A percentile compares a stretch with the other conserved stretches of the same genome.
Evolutionary conservation across 2,329 filamentous ascomycete genomes (phyloP).

Genomic region (Monosporascus sp.): DNA sequence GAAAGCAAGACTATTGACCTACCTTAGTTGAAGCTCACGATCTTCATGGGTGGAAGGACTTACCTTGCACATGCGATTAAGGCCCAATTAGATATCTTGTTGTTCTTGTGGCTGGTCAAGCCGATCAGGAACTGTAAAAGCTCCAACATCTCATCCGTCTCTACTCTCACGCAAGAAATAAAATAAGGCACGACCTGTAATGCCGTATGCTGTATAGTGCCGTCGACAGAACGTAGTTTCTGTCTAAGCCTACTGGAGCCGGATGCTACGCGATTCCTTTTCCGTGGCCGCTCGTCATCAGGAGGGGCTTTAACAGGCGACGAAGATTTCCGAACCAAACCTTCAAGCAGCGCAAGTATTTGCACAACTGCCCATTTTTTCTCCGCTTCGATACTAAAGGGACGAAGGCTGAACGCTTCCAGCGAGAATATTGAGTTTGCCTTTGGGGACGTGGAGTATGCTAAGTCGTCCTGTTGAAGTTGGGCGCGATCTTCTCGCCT

Average conservation of each 20-base stretch:
- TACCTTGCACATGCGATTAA: slow-evolving; percentile 79
- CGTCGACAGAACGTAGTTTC: slow-evolving; percentile 41
- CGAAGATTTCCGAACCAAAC: slow-evolving; percentile 32
- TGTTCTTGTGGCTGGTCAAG: slow-evolving; percentile 66
- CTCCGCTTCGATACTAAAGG: slow-evolving; percentile 51
- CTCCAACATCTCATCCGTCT: slow-evolving; percentile 47
- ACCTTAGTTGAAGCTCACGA: slow-evolving; percentile 3
- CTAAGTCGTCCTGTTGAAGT: slow-evolving; percentile 73
- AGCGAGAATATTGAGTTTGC: slow-evolving; percentile 41
- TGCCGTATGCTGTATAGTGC: slow-evolving; percentile 43
- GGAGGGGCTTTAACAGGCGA: slow-evolving; percentile 13
- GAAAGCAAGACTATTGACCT: slow-evolving; percentile 38
- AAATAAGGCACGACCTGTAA: slow-evolving; percentile 57
- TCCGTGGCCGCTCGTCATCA: slow-evolving; percentile 44
- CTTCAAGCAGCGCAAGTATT: slow-evolving; percentile 54
- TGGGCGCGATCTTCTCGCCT: slow-evolving; percentile 65
- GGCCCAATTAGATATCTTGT: slow-evolving; percentile 69
- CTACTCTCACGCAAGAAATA: slow-evolving; percentile 39
- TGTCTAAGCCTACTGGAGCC: slow-evolving; percentile 42
- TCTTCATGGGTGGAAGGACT: slow-evolving; percentile 18
- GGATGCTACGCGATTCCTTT: slow-evolving; percentile 42
- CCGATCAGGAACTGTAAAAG: slow-evolving; percentile 54
- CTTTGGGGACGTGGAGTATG: slow-evolving; percentile 46
- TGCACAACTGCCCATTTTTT: slow-evolving; percentile 57
- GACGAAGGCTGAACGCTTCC: slow-evolving; percentile 47